Base-by-base conservation (phyloP, 164 flowering plant genomes). In the Stephania yunnanensis region DNA sequence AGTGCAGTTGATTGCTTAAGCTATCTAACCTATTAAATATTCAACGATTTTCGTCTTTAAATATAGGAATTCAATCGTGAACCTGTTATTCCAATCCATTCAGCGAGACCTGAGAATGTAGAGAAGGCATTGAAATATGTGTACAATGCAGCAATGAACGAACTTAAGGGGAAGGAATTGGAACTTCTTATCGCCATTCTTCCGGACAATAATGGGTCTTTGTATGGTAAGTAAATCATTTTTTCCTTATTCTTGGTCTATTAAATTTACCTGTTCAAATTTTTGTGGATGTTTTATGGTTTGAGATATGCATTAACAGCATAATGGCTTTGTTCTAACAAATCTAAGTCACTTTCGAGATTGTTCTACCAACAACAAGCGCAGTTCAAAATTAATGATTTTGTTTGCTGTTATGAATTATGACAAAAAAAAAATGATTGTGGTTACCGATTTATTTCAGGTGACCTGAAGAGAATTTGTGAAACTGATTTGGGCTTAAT, bases 31-130 rank as follows among this genome's bases (percentile, higher is more conserved):
- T 65, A 45, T 22, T 61, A 61, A 61, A 5, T 61, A 2, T 44
- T 42, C 53, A 17, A 50, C 22, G 67, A 68, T 68, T 2, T 25
- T 29, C 25, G 2, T 76, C 46, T 61, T 73, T 75, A 7, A 5
- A 15, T 73, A 30, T 42, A 89, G 93, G 88, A 82, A 75, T 88
- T 88, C 73, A 84, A 82, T 68, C 88, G 81, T 12, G 89, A 89
- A 50, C 90, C 93, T 13, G 81, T 86, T 4, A 79, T 86, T 74
- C 90, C 90, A 53, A 80, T 83, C 44, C 78, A 82, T 65, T 64
- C 77, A 4, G 88, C 86, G 15, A 77, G 84, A 12, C 88, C 91
- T 0, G 84, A 89, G 25, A 88, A 87, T 71, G 88, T 87, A 10
- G 87, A 88, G 83, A 86, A 82, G 79, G 90, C 85, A 46, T 71